These are phyloP conservation scores for Brassica balearica DNA, from an alignment of 441 rosid genomes.

Conservation along the genomic window DNA sequence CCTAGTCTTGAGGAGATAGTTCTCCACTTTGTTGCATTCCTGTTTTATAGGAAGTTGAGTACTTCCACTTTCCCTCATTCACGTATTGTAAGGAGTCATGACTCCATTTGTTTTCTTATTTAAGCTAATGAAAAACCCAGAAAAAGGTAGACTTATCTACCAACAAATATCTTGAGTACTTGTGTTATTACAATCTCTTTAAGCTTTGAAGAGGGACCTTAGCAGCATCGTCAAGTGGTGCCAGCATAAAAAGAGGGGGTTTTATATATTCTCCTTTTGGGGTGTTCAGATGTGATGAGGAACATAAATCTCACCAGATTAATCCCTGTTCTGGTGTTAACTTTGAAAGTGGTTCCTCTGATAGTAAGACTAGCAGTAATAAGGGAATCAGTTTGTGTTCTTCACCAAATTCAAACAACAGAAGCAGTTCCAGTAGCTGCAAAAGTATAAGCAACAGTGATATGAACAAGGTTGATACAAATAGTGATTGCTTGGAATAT, in stretches of 20 bases:
- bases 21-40: neutral
- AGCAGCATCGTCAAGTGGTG: slow-evolving; percentile 71
- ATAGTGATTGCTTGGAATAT: slow-evolving; percentile 75
- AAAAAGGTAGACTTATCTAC: neutral
- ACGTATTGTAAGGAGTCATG: neutral
- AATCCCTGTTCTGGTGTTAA: slow-evolving; percentile 27
- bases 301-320: slow-evolving; percentile 19
- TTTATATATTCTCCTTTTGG: slow-evolving; percentile 62
- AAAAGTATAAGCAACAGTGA: slow-evolving; percentile 84
- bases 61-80: neutral
- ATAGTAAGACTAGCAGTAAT: slow-evolving; percentile 63
- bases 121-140: neutral
- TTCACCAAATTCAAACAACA: slow-evolving; percentile 72
- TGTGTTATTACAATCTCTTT: neutral
- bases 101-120: neutral
- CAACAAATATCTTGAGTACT: neutral
- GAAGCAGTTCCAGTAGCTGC: slow-evolving; percentile 87
- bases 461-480: slow-evolving; percentile 73
- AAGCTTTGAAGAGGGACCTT: neutral
- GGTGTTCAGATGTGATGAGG: slow-evolving; percentile 44
- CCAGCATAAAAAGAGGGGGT: slow-evolving; percentile 85
- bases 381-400: slow-evolving; percentile 85
- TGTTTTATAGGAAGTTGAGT: neutral
- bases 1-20: neutral
- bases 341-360: slow-evolving; percentile 28